Percentiles rank a stretch among this genome's conserved stretches.
These are phyloP conservation scores for Picochlorum sp. DNA, from an alignment of 139 green algal genomes.

Conservation along the genomic window DNA sequence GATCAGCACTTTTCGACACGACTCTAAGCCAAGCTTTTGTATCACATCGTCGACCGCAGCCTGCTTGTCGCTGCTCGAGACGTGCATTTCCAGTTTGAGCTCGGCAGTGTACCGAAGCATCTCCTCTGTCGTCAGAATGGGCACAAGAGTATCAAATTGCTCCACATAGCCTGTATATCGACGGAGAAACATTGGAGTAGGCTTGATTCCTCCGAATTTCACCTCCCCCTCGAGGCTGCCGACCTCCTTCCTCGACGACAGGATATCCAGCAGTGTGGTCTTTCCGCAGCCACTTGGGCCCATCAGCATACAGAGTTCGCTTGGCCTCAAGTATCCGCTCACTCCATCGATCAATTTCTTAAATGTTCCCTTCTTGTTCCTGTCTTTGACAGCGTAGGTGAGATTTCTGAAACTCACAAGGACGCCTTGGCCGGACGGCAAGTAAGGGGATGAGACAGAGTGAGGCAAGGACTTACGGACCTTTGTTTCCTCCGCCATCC, in stretches of 20 bases:
- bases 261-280: constrained; percentile 40
- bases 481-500: neutral
- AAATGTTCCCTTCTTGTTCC: constrained; percentile 36
- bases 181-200: constrained; percentile 54
- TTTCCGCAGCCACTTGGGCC: constrained; percentile 24
- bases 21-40: constrained; percentile 2
- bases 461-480: neutral
- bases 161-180: constrained; percentile 70
- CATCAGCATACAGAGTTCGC: constrained; percentile 61
- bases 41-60: constrained; percentile 8
- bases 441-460: neutral
- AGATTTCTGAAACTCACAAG: constrained; percentile 32
- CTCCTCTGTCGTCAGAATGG: constrained; percentile 25
- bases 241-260: constrained; percentile 50
- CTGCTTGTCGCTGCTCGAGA: neutral
- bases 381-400: constrained; percentile 45
- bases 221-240: constrained; percentile 46
- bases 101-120: constrained; percentile 34
- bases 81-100: constrained; percentile 24
- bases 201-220: constrained; percentile 54
- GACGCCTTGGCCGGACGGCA: neutral
- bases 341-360: constrained; percentile 47
- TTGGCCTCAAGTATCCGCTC: constrained; percentile 45
- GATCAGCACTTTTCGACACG: constrained; percentile 10
- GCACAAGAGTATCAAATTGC: constrained; percentile 50